Conservation (phyloP, 371 early-diverging fungal species). For the Chytridium lagenaria region DNA sequence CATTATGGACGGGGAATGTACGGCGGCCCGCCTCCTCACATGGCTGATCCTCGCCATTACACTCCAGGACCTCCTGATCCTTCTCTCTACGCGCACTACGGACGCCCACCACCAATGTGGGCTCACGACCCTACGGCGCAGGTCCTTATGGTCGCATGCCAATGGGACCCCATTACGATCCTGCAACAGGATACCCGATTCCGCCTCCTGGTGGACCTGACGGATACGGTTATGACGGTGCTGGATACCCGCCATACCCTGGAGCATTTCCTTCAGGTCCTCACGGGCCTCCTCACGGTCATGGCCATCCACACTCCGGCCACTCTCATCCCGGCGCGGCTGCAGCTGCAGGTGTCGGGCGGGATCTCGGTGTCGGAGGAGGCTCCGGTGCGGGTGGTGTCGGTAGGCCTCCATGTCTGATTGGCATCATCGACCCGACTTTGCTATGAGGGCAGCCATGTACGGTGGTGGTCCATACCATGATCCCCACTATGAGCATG, state of each 20-base stretch:
- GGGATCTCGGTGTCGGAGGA: background rate
- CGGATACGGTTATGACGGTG: conserved; percentile 21
- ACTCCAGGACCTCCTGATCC: conserved; percentile 8
- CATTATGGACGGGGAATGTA: background rate
- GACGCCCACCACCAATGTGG: background rate
- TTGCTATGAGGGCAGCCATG: background rate
- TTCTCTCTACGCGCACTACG: background rate
- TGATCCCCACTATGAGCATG: conserved; percentile 1
- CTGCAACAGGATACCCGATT: conserved; percentile 23
- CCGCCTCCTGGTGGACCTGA: conserved; percentile 26
- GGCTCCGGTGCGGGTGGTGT: background rate
- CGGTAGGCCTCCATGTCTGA: background rate
- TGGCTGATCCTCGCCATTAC: background rate
- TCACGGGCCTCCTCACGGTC: too few relatives aligned
- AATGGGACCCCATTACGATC: conserved; percentile 11
- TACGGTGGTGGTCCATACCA: conserved; percentile 1
- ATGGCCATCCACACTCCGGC: conserved; percentile 9
- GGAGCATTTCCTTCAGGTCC: conserved; percentile 3
- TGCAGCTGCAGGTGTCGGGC: background rate
- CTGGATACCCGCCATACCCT: too few relatives aligned
- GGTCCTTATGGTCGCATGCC: conserved; percentile 12
- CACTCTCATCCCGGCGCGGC: background rate
- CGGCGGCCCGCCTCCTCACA: conserved; percentile 11
- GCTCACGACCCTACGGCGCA: conserved; percentile 10
- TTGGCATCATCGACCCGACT: conserved; percentile 9